A percentile compares a stretch with the other conserved stretches of the same genome.
Evolutionary conservation across 371 early-diverging fungal species (phyloP).

Genomic region (Rhizomucor miehei): DNA sequence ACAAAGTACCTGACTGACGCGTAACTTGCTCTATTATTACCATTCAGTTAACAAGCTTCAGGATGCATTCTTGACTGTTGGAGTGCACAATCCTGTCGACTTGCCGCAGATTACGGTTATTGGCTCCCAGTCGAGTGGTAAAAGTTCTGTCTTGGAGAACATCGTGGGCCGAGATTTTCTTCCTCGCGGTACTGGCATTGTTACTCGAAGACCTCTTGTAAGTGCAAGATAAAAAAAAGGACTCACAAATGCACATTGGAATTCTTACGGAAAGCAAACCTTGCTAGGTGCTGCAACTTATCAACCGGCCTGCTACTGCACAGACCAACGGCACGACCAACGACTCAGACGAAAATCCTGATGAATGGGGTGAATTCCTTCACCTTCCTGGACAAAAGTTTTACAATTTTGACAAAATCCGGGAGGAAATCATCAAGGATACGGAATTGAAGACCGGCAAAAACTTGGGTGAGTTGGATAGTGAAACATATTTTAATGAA

Average conservation of each 20-base stretch:
- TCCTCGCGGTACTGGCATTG: slow-evolving; percentile 96
- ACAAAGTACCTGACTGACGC: background rate
- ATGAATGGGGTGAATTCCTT: slow-evolving; percentile 97
- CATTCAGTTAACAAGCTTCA: slow-evolving; percentile 84
- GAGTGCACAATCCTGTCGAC: slow-evolving; percentile 96
- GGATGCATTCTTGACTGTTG: slow-evolving; percentile 95
- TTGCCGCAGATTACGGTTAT: slow-evolving; percentile 99
- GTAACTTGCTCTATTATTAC: background rate
- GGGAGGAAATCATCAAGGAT: slow-evolving; percentile 91
- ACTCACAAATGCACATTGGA: background rate
- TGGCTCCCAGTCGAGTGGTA: slow-evolving; percentile 97
- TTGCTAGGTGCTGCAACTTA: slow-evolving; percentile 90
- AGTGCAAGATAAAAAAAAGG: slow-evolving; percentile 1
- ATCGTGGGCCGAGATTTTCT: slow-evolving; percentile 98
- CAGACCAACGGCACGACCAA: slow-evolving; percentile 17
- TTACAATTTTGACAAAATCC: slow-evolving; percentile 89
- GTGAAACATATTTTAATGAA: background rate
- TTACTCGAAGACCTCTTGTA: slow-evolving; percentile 94
- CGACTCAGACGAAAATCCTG: slow-evolving; percentile 51
- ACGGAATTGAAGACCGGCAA: slow-evolving; percentile 94
- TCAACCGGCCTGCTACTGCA: slow-evolving; percentile 72
- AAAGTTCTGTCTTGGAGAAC: slow-evolving; percentile 98
- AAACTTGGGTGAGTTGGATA: slow-evolving; percentile 61
- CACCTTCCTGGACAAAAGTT: slow-evolving; percentile 94
- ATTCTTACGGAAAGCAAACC: background rate